Evolutionary conservation across 2,329 filamentous ascomycete species (phyloP), one percentile per base, ranked within the genome.

Genomic region (Zopfia rhizophila): DNA sequence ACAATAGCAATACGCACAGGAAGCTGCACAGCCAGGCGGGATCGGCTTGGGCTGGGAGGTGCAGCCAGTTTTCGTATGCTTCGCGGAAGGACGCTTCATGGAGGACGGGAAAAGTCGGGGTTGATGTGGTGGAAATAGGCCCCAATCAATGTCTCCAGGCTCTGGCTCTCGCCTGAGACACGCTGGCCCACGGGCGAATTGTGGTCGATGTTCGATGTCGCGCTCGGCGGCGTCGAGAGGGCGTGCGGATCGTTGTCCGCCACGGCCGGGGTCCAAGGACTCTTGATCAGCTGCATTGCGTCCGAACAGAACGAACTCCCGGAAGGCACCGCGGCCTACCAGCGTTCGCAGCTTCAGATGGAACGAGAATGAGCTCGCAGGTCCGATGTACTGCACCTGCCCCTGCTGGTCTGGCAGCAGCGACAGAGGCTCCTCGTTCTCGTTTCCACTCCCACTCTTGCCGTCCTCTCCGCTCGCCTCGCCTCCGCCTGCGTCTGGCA

Each of bases 361-460:
- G 53, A 77, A 75, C 3, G 69, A 61, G 40, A 74, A 74, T 27
- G 71, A 74, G 60, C 72, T 75, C 28, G 67, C 65, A 2, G 70
- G 72, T 1, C 74, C 74, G 48, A 76, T 75, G 55, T 74, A 77
- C 55, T 77, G 74, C 25, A 67, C 70, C 56, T 75, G 73, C 5
- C 73, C 73, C 43, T 76, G 74, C 55, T 73, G 72, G 53, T 77
- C 74, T 4, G 68, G 73, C 13, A 76, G 60, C 16, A 69, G 53
- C 22, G 67, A 64, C 38, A 72, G 46, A 23, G 63, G 55, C 38
- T 74, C 69, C 14, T 73, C 72, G 13, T 55, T 58, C n/a, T 68
- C 66, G 7, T 44, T 51, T 12, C 58, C 60, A 39, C 51, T 60
- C 22, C 28, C 19, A 29, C 54, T 48, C 29, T 47, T 40, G 11